Conservation (phyloP, 805 yeast genomes). For the Candida ipomoeae region DNA sequence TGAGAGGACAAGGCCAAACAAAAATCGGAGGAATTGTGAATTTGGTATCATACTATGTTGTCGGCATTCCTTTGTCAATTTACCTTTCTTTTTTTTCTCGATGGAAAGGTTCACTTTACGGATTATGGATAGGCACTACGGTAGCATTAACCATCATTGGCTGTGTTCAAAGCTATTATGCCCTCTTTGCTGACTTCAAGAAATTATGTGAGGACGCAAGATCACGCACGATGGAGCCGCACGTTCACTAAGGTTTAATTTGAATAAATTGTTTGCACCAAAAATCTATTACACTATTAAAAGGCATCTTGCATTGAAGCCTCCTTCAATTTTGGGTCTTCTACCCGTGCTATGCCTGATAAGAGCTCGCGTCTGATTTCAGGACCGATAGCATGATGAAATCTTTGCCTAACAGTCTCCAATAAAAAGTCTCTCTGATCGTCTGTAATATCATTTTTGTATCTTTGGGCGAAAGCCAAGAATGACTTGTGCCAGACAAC, state of each 20-base stretch:
- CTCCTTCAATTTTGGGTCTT: constrained; percentile 22
- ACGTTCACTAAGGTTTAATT: neutral
- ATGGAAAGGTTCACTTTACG: constrained; percentile 47
- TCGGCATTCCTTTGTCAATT: constrained; percentile 61
- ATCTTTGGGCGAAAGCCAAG: constrained; percentile 89
- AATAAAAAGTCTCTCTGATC: constrained; percentile 93
- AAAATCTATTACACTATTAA: constrained; percentile 6
- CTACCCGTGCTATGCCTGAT: constrained; percentile 73
- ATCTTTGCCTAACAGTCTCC: constrained; percentile 87
- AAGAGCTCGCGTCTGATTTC: constrained; percentile 90
- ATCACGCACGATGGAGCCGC: constrained; percentile 26
- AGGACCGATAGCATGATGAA: constrained; percentile 84
- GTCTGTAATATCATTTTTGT: constrained; percentile 96
- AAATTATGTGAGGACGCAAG: constrained; percentile 37
- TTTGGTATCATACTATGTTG: constrained; percentile 52
- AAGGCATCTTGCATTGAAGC: constrained; percentile 40
- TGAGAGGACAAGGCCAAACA: constrained; percentile 76
- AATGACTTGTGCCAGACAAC: constrained; percentile 98
- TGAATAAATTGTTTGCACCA: neutral
- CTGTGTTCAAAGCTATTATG: constrained; percentile 28
- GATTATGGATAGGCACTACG: constrained; percentile 57
- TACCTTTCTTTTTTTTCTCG: constrained; percentile 47
- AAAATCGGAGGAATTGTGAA: constrained; percentile 59
- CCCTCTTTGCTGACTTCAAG: constrained; percentile 41
- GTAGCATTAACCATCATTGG: constrained; percentile 19